phyloP scores from a whole-genome alignment of 148 eudicot species.

The Limonium bicolor region DNA sequence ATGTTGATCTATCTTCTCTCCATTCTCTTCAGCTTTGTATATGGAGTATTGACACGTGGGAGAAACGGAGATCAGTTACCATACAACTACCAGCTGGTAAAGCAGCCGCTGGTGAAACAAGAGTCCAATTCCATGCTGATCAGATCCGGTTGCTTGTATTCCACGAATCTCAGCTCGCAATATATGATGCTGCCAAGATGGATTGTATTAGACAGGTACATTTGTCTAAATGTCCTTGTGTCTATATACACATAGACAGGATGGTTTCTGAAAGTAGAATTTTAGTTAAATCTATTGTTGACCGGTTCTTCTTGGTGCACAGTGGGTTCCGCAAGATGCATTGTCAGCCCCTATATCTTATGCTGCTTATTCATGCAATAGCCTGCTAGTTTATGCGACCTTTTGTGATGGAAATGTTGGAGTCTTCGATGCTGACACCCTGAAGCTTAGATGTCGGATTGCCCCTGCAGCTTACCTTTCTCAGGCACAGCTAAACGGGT shows the following conservation, averaged over 20 bases:
- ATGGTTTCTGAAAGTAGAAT: conserved; percentile 13
- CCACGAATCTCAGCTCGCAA: conserved; percentile 53
- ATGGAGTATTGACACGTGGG: conserved; percentile 51
- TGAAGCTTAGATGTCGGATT: conserved; percentile 35
- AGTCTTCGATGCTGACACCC: conserved; percentile 22
- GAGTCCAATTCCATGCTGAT: conserved; percentile 53
- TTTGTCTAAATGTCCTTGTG: neutral
- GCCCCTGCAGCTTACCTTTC: conserved; percentile 40
- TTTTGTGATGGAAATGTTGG: conserved; percentile 35
- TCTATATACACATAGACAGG: conserved; percentile 9
- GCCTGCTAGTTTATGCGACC: conserved; percentile 33
- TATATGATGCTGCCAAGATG: conserved; percentile 41
- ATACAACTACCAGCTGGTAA: conserved; percentile 38
- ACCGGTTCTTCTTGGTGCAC: neutral
- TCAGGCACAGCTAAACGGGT: conserved; percentile 58
- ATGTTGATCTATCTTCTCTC: neutral
- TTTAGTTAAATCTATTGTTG: neutral
- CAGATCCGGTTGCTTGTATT: conserved; percentile 43
- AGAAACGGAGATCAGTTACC: conserved; percentile 27
- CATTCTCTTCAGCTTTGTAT: conserved; percentile 33
- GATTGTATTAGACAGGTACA: conserved; percentile 44
- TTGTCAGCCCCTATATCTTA: conserved; percentile 35
- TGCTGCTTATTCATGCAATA: conserved; percentile 54
- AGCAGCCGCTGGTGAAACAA: conserved; percentile 21
- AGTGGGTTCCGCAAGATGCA: conserved; percentile 37